Base-by-base conservation (phyloP, 225 moss, liverwort and hornwort species). In the Thuidium tamariscinum region DNA sequence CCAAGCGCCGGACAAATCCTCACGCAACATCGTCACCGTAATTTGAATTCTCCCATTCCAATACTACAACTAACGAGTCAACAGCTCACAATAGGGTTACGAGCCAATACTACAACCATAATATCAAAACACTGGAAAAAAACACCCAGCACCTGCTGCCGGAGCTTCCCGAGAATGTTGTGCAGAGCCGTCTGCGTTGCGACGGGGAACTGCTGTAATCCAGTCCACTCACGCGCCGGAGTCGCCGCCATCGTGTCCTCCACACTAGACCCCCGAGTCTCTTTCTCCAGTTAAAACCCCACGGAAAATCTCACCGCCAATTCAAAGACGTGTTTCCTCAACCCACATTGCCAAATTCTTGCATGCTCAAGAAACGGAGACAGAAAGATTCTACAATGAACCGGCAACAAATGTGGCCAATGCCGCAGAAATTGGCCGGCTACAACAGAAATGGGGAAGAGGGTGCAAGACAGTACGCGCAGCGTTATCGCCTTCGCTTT, bases 101-200 rank as follows among this genome's bases (percentile, higher is more conserved):
- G 25, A 29, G 54, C 42, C 56, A 23, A 57, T 6, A 37, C 48
- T 13, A 26, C 74, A 65, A 52, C 67, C 48, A n/a, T 69, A 13
- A 25, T n/a, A 49, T 12, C 39, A 61, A 59, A 73, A 34, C 44
- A 23, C 15, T 29, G 56, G 20, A 6, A n/a, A 61, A 73, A 22
- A 23, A 48, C 0, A 7, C 23, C n/a, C n/a, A 5, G 54, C 30
- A 98, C 98, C 95, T 95, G 93, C 90, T 95, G 91, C 86, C 97
- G 91, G 74, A 99, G 93, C 87, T 95, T 95, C 37, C 96, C 97
- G 16, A 99, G 95, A 82, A 97, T 92, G 37, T 91, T 90, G 67
- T 96, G 97, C 83, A 97, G 92, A 42, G 97, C 95, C 56, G 97
- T 95, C 88, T 99, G 99, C n/a, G 99, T 99, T 25, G 96, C 95